Base-by-base conservation (phyloP, 495 filamentous ascomycete genomes). In the Friedmanniomyces simplex region DNA sequence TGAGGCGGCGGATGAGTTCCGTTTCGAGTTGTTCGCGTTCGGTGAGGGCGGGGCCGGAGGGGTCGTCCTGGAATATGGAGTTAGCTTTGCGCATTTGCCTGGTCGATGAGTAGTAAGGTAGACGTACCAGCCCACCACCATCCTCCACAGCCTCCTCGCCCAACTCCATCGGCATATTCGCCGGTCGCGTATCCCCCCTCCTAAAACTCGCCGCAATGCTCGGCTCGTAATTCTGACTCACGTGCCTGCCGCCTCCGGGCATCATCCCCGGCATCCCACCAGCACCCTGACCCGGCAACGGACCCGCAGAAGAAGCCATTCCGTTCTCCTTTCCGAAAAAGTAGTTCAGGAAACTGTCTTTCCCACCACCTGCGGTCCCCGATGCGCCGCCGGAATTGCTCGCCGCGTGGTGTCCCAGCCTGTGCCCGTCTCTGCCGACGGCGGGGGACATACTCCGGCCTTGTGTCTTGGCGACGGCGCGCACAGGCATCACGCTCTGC, bases 21-120 rank as follows among this genome's bases (percentile, higher is more conserved):
- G 93, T 96, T 71, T 98, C 93, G 76, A 98, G 85, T 26, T 91
- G 82, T 74, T 98, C 93, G 48, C 94, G 85, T 50, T 98, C 93
- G 1, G 89, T 96, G 59, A 98, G 81, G 57, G 87, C 88, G 13
- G 89, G 88, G 41, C 47, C 59, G 18, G 59, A 25, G 21, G 52
- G 43, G 21, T 58, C 55, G 26, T 65, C 63, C 67, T 95, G 87
- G 48, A 46, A 18, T 49, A 37, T 26, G 26, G 16, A 4, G 20
- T 14, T 10, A 36, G 13, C 13, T 49, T 16, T 26, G 24, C 46
- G 18, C 39, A 16, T n/a, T n/a, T n/a, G n/a, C n/a, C n/a, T n/a
- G 14, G 11, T 42, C 25, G 22, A 21, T 51, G 24, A n/a, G n/a
- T n/a, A n/a, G n/a, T n/a, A n/a, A n/a, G n/a, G n/a, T n/a, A n/a